phyloP scores from a whole-genome alignment of 2,329 filamentous ascomycete genomes.

The Leptosphaerulina australis region DNA sequence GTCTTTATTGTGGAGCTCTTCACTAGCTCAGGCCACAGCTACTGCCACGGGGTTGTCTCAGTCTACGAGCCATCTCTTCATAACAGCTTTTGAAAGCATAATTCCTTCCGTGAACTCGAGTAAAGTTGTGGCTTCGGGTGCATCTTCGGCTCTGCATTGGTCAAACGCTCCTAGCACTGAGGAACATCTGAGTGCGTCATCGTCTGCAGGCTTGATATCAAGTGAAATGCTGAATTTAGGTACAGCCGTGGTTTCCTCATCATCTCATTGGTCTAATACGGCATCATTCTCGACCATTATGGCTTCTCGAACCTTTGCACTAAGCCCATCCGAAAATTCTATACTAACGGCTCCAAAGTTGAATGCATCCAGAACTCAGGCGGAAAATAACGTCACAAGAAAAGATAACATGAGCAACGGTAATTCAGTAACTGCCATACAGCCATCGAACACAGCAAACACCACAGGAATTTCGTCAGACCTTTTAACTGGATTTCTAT shows the following conservation, averaged over 20 bases:
- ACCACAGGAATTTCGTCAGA: too few species aligned
- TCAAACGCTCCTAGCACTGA: background rate
- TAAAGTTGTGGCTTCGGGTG: background rate
- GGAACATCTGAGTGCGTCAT: background rate
- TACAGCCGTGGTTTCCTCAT: background rate
- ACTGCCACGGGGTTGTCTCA: background rate
- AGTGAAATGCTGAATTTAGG: background rate
- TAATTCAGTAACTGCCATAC: background rate
- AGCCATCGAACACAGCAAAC: too few species aligned
- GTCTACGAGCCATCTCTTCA: background rate
- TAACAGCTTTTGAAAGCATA: too few species aligned
- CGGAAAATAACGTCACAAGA: background rate
- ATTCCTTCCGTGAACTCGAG: background rate
- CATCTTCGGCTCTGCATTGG: background rate
- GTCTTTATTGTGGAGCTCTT: background rate
- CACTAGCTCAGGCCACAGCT: background rate
- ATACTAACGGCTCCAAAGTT: background rate
- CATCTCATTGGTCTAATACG: background rate
- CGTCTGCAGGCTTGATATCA: background rate
- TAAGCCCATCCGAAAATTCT: background rate
- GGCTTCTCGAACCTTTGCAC: background rate
- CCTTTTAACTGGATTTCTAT: too few species aligned
- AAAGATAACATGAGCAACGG: background rate
- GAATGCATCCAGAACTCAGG: background rate
- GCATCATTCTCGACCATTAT: background rate